Conservation (phyloP, 2,329 filamentous ascomycete species). For the Leptographium flavum region DNA sequence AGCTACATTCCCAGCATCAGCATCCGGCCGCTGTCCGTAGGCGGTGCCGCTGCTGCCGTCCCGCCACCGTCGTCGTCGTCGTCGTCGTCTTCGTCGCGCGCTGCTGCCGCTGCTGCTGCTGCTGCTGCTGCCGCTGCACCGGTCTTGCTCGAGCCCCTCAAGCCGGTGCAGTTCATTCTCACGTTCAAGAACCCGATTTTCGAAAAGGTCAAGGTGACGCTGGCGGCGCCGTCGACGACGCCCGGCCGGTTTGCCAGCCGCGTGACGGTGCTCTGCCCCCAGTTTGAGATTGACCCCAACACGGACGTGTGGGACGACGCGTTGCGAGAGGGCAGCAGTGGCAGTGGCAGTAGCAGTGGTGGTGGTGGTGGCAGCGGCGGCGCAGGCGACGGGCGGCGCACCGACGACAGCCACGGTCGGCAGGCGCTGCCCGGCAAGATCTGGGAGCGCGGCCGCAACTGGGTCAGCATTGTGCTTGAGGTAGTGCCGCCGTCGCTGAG, state of each 20-base stretch:
- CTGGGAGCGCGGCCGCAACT: conserved; percentile 89
- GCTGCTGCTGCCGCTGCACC: conserved; percentile 4
- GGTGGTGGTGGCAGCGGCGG: conserved; percentile 29
- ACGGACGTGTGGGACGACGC: conserved; percentile 84
- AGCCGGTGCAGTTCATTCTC: conserved; percentile 64
- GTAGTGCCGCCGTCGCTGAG: conserved; percentile 54
- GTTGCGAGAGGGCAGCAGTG: conserved; percentile 39
- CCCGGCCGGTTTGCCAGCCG: conserved; percentile 63
- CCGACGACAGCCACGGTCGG: conserved; percentile 30
- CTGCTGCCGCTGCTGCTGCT: conserved; percentile 9
- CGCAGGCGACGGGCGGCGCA: conserved; percentile 20
- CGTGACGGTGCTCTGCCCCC: conserved; percentile 85
- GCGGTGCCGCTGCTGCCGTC: conserved; percentile 9
- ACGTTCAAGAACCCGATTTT: conserved; percentile 92
- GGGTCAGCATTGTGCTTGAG: conserved; percentile 87
- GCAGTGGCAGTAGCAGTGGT: conserved; percentile 16
- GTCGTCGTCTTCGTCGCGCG: conserved; percentile 10
- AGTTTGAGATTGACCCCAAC: conserved; percentile 89
- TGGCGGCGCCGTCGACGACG: conserved; percentile 70
- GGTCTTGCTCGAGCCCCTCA: conserved; percentile 38
- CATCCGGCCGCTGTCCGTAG: conserved; percentile 41
- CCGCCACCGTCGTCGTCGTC: background rate
- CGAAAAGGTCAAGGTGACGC: conserved; percentile 71
- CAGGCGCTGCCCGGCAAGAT: conserved; percentile 81
- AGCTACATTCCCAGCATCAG: conserved; percentile 77